A percentile compares a stretch with the other conserved stretches of the same genome.
Conservation (phyloP, 192 early-diverging fungal genomes). For the Backusella tuberculispora region DNA sequence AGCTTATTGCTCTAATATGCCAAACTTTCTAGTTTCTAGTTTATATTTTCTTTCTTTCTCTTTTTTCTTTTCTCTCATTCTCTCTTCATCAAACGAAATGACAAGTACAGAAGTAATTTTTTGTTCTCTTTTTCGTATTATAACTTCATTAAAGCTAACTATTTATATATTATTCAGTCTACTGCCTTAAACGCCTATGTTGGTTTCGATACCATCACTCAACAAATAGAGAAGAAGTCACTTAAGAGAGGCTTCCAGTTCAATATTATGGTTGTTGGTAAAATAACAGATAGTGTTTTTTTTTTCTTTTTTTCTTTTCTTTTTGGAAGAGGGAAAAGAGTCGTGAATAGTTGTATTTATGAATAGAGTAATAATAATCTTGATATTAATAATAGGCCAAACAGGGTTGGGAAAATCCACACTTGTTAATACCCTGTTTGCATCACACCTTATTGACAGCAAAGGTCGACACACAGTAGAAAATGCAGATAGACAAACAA, state of each 20-base stretch:
- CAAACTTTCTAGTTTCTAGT: not conserved
- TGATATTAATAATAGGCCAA: constrained; percentile 63
- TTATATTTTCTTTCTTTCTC: not conserved
- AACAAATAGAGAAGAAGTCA: constrained; percentile 98
- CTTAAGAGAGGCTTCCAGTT: constrained; percentile 97
- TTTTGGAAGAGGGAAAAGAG: not conserved
- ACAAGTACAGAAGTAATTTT: constrained; percentile 5
- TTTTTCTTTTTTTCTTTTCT: no score
- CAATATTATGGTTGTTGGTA: constrained; percentile 97
- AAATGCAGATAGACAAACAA: constrained; percentile 89
- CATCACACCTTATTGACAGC: constrained; percentile 92
- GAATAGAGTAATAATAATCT: not conserved
- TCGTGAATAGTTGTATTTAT: not conserved
- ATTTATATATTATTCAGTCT: constrained; percentile 32
- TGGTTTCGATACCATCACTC: constrained; percentile 96
- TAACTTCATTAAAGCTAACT: not conserved
- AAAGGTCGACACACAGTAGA: constrained; percentile 82
- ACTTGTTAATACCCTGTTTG: constrained; percentile 97
- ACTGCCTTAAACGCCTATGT: constrained; percentile 87
- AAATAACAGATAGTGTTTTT: constrained; percentile 9
- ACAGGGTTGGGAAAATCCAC: constrained; percentile 98
- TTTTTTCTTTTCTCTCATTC: not conserved
- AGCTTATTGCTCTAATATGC: not conserved
- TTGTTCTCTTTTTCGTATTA: not conserved
- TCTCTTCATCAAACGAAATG: not conserved